Evolutionary conservation across 129 eudicot genomes (phyloP).

Genomic region (Heracleum sosnowskyi): DNA sequence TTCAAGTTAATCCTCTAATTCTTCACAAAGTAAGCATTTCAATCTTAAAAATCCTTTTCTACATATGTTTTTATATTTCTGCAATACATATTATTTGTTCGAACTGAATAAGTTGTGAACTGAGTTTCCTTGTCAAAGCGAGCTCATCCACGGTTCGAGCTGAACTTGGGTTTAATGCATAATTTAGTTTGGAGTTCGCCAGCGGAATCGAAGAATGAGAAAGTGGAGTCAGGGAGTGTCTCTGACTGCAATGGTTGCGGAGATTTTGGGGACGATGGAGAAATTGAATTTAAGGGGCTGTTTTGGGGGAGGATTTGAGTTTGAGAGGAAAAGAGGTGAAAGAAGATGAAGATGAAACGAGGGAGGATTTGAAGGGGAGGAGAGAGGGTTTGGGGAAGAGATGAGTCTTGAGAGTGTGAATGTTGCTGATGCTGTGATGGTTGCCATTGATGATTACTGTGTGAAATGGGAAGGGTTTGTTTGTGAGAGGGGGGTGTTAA

Average conservation of each 20-base stretch:
- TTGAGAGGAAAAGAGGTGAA: constrained; percentile 14
- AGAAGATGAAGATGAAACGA: constrained; percentile 18
- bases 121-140: too few relatives aligned
- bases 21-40: too few relatives aligned
- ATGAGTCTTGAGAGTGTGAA: constrained; percentile 34
- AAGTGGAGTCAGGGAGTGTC: constrained; percentile 73
- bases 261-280: constrained; percentile 36
- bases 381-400: constrained; percentile 13
- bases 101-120: too few relatives aligned
- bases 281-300: constrained; percentile 19
- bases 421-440: constrained; percentile 26
- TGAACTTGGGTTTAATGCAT: too few relatives aligned
- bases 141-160: too few relatives aligned
- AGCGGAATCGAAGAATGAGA: constrained; percentile 67
- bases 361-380: constrained; percentile 18
- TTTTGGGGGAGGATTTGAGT: constrained; percentile 20
- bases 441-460: constrained; percentile 28
- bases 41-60: too few relatives aligned
- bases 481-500: not conserved
- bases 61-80: too few relatives aligned
- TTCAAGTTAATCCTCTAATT: too few relatives aligned
- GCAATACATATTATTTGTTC: too few relatives aligned
- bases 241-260: constrained; percentile 72
- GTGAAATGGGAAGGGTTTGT: not conserved
- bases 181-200: constrained; percentile 69